Evolutionary conservation across 2,329 filamentous ascomycete genomes (phyloP).

Genomic region (Exophiala sp.): DNA sequence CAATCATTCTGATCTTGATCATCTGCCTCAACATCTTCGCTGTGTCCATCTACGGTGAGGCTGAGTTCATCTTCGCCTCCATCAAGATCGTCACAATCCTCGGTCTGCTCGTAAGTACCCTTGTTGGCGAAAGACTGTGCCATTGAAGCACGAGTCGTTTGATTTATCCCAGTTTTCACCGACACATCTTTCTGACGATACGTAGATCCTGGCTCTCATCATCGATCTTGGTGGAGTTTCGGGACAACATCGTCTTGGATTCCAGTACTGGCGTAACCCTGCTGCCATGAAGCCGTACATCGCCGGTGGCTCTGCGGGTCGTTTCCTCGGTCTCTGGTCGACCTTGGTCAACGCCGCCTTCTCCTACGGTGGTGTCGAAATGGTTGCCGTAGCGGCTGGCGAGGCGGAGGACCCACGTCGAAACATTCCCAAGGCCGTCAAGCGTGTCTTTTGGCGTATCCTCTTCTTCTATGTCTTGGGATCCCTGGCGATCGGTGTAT

Average conservation of each 20-base stretch:
- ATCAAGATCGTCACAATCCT: constrained; percentile 51
- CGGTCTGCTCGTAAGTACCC: constrained; percentile 49
- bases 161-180: no score
- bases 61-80: constrained; percentile 49
- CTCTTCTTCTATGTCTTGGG: constrained; percentile 74
- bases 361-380: constrained; percentile 51
- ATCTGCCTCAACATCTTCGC: constrained; percentile 64
- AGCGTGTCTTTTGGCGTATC: constrained; percentile 51
- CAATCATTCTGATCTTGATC: constrained; percentile 30
- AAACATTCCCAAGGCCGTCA: constrained; percentile 41
- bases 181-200: no score
- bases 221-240: constrained; percentile 49
- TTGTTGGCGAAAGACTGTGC: no score
- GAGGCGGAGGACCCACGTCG: constrained; percentile 46
- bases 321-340: constrained; percentile 53
- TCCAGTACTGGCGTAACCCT: constrained; percentile 55
- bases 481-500: constrained; percentile 73
- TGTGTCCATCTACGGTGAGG: constrained; percentile 43
- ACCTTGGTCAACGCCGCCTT: constrained; percentile 48
- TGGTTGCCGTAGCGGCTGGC: constrained; percentile 48
- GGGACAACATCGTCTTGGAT: constrained; percentile 53
- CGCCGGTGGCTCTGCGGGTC: constrained; percentile 37
- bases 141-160: no score
- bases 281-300: constrained; percentile 29
- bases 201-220: constrained; percentile 50